Evolutionary conservation across 2,329 filamentous ascomycete species (phyloP).

Genomic region (Paraphaeosphaeria minitans): DNA sequence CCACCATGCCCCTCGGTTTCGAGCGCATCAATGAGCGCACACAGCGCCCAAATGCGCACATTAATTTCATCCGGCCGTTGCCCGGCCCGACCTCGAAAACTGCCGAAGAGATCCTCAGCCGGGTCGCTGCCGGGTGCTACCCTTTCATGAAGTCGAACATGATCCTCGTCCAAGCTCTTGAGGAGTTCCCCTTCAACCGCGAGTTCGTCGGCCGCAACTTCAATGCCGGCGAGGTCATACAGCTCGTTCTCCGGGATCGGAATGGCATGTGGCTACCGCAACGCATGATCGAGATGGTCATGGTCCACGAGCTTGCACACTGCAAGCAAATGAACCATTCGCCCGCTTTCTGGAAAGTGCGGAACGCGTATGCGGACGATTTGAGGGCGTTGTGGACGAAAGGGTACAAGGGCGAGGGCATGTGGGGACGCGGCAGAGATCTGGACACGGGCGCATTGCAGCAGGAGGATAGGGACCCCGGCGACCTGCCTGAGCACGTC

Average conservation of each 20-base stretch:
- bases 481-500: slow-evolving; percentile 61
- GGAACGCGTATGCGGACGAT: slow-evolving; percentile 73
- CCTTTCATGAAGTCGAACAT: slow-evolving; percentile 61
- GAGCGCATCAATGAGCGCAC: slow-evolving; percentile 77
- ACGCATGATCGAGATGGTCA: slow-evolving; percentile 87
- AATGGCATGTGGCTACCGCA: slow-evolving; percentile 76
- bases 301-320: slow-evolving; percentile 91
- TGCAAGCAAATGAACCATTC: slow-evolving; percentile 93
- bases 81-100: slow-evolving; percentile 56
- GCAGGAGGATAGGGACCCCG: slow-evolving; percentile 27
- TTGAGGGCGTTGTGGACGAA: slow-evolving; percentile 73
- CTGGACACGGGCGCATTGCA: slow-evolving; percentile 55
- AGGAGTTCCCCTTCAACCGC: slow-evolving; percentile 79
- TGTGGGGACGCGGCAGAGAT: slow-evolving; percentile 76
- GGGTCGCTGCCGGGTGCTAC: slow-evolving; percentile 69
- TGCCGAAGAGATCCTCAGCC: slow-evolving; percentile 44
- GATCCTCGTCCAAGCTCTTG: slow-evolving; percentile 61
- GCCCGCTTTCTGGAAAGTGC: slow-evolving; percentile 77
- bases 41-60: slow-evolving; percentile 75
- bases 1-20: slow-evolving; percentile 75
- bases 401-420: slow-evolving; percentile 77
- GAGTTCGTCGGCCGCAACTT: slow-evolving; percentile 91
- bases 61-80: slow-evolving; percentile 85
- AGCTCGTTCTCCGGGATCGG: slow-evolving; percentile 76
- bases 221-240: slow-evolving; percentile 85